Evolutionary conservation across 2,329 filamentous ascomycete species (phyloP).

Genomic region (Ascochyta koolunga): DNA sequence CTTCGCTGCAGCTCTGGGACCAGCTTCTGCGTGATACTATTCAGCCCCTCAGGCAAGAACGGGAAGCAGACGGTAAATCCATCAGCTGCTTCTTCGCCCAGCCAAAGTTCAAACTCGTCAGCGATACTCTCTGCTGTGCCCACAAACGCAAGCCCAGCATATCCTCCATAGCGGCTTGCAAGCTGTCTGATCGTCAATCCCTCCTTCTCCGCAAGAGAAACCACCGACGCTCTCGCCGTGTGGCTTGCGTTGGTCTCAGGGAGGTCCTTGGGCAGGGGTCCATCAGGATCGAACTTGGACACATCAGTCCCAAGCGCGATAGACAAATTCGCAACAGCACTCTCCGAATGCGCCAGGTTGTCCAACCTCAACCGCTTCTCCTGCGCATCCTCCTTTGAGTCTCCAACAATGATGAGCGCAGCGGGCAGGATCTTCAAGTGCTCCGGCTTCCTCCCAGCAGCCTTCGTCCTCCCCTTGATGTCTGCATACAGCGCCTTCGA

Average conservation of each 20-base stretch:
- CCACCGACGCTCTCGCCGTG: slow-evolving; percentile 19
- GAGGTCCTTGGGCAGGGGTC: slow-evolving; percentile 55
- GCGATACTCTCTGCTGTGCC: slow-evolving; percentile 66
- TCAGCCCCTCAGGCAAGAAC: slow-evolving; percentile 28
- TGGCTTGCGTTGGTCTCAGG: slow-evolving; percentile 51
- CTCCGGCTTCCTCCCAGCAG: slow-evolving; percentile 55
- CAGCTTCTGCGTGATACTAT: slow-evolving; percentile 30
- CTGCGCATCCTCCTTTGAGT: slow-evolving; percentile 67
- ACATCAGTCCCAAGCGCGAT: slow-evolving; percentile 69
- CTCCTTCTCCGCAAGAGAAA: slow-evolving; percentile 46
- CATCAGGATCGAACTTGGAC: slow-evolving; percentile 60
- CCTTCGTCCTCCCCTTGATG: slow-evolving; percentile 56
- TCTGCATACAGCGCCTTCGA: slow-evolving; percentile 59
- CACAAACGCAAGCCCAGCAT: slow-evolving; percentile 66
- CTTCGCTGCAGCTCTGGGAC: slow-evolving; percentile 31
- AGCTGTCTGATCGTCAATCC: slow-evolving; percentile 74
- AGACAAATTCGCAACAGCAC: slow-evolving; percentile 64
- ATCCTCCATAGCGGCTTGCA: slow-evolving; percentile 61
- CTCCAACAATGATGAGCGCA: slow-evolving; percentile 67
- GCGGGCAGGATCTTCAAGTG: slow-evolving; percentile 71
- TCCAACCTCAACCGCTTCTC: slow-evolving; percentile 65
- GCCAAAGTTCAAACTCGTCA: slow-evolving; percentile 69
- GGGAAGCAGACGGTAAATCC: slow-evolving; percentile 68
- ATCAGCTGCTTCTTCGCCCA: slow-evolving; percentile 70
- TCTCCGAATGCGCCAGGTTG: slow-evolving; percentile 57